phyloP scores from a whole-genome alignment of 2,329 filamentous ascomycete genomes.

The Mycocentrospora acerina region DNA sequence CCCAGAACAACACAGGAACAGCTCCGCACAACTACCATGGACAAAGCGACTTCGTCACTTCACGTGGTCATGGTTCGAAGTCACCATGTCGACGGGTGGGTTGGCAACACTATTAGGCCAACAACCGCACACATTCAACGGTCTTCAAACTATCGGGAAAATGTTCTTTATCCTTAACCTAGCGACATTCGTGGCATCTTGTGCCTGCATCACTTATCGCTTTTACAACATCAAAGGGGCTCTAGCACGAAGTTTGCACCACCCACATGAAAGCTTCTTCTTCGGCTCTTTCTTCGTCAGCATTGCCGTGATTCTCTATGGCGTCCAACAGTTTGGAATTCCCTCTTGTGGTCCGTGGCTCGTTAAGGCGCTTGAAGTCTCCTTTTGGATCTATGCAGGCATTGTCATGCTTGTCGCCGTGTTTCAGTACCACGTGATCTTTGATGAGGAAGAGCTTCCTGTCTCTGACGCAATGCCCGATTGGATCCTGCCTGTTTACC shows the following conservation, averaged over 20 bases:
- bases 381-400: constrained; percentile 70
- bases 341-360: constrained; percentile 58
- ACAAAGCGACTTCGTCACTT: constrained; percentile 25
- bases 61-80: constrained; percentile 66
- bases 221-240: constrained; percentile 53
- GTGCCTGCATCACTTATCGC: constrained; percentile 60
- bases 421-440: constrained; percentile 98
- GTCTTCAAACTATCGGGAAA: constrained; percentile 63
- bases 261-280: constrained; percentile 70
- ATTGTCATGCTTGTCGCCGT: constrained; percentile 58
- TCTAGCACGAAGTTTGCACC: constrained; percentile 58
- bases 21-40: constrained; percentile 14
- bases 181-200: constrained; percentile 61
- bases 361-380: constrained; percentile 58
- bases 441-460: constrained; percentile 69
- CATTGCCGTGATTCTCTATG: constrained; percentile 50
- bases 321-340: constrained; percentile 62
- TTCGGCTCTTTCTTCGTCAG: constrained; percentile 68
- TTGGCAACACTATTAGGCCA: constrained; percentile 61
- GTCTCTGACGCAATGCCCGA: constrained; percentile 44
- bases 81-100: constrained; percentile 73
- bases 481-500: constrained; percentile 39
- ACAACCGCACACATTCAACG: constrained; percentile 62
- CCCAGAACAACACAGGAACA: constrained; percentile 2
- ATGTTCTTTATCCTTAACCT: constrained; percentile 69